Evolutionary conservation across 2,329 filamentous ascomycete genomes (phyloP).

Genomic region (Arthrobotrys conoides): DNA sequence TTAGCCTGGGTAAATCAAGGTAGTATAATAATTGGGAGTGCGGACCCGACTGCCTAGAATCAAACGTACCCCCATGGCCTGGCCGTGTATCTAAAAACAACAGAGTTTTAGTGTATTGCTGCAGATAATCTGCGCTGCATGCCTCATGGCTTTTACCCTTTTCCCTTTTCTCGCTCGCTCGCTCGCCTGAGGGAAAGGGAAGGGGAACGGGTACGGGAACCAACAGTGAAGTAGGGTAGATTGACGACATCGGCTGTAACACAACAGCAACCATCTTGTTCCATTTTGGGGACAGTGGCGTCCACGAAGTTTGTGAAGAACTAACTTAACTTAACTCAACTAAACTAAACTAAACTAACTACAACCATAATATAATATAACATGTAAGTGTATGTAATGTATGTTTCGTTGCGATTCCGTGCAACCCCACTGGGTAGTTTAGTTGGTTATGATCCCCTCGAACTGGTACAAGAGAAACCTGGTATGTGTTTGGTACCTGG

Average conservation of each 20-base stretch:
- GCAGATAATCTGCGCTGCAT: constrained; percentile 55
- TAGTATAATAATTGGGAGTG: too few relatives aligned
- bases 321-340: too few relatives aligned
- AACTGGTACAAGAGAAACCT: constrained; percentile 41
- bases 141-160: constrained; percentile 47
- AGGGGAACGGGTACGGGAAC: constrained; percentile 33
- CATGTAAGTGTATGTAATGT: background rate
- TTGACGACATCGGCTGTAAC: constrained; percentile 59
- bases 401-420: constrained; percentile 49
- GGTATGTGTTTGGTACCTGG: constrained; percentile 53
- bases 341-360: too few relatives aligned
- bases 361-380: too few relatives aligned
- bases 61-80: too few relatives aligned
- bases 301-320: constrained; percentile 22
- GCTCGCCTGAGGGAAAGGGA: constrained; percentile 25
- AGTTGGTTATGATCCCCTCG: constrained; percentile 11
- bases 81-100: constrained; percentile 28
- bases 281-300: constrained; percentile 35
- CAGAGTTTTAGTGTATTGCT: constrained; percentile 32
- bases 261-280: constrained; percentile 37
- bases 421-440: too few relatives aligned
- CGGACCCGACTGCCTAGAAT: background rate
- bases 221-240: constrained; percentile 39
- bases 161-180: too few relatives aligned
- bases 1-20: too few relatives aligned